phyloP scores from a whole-genome alignment of 2,329 filamentous ascomycete genomes.

The Akanthomyces lecanii region DNA sequence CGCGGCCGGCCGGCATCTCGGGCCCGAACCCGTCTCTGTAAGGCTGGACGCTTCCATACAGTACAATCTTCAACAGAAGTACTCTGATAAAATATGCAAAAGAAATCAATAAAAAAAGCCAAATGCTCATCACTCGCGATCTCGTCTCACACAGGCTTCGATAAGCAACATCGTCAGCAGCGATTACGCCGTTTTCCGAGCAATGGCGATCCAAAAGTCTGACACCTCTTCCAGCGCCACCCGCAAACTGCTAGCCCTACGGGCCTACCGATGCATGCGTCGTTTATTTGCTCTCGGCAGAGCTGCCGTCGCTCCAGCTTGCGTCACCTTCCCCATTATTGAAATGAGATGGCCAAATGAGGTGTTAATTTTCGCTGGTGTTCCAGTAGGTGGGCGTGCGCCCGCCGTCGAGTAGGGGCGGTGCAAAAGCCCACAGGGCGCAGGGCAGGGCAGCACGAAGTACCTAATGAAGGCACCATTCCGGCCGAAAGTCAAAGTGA shows the following conservation, averaged over 20 bases:
- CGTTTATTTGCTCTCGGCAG: not conserved
- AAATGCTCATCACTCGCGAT: too few relatives aligned
- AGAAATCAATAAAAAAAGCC: not conserved
- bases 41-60: not conserved
- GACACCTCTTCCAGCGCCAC: not conserved
- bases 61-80: not conserved
- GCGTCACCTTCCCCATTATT: not conserved
- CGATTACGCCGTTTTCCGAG: conserved; percentile 2
- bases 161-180: not conserved
- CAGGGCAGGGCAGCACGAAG: not conserved
- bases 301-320: not conserved
- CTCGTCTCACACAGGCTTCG: not conserved
- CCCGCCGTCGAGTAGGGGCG: not conserved
- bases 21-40: conserved; percentile 1
- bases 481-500: not conserved
- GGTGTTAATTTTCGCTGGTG: not conserved
- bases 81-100: not conserved
- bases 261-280: too few relatives aligned
- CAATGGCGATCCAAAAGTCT: not conserved
- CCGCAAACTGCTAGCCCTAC: not conserved
- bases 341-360: not conserved
- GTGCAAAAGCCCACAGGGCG: not conserved
- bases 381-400: not conserved
- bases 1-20: not conserved
- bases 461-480: not conserved